Evolutionary conservation across 2,329 filamentous ascomycete species (phyloP), one percentile per base, ranked within the genome.

Genomic region (Penicillium expansum): DNA sequence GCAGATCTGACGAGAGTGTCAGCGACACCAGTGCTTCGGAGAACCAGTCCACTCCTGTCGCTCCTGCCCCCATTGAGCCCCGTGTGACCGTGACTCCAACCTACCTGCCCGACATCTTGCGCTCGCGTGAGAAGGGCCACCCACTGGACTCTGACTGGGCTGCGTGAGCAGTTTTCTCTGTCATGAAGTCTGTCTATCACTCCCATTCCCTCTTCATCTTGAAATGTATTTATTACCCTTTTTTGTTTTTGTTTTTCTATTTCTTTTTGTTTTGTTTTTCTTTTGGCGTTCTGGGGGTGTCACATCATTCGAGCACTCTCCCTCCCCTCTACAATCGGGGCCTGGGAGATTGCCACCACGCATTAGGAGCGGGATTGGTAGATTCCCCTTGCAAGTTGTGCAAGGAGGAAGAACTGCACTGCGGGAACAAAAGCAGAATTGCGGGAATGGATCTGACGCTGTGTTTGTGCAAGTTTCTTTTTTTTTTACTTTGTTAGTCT

Each of bases 81-180:
- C 71, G 71, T 56, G 70, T 74, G 44, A 71, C 72, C 5, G 67
- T 72, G 57, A 71, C 66, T 6, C 71, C 69, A 27, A 72, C 70
- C 50, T 72, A 73, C 56, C 64, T 73, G 20, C 70, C 67, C 5
- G 70, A 71, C 33, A 64, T 69, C 49, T 60, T 71, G 55, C 68
- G 65, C 48, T 70, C 68, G 42, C 57, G 67, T 24, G 61, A 69
- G 64, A 75, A 76, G 65, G 73, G 74, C 10, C 76, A 78, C 64
- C 76, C 76, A 42, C 67, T 76, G 50, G 76, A 78, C 63, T 77
- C 75, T 45, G 76, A 78, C 63, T 78, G 76, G 76, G 73, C 71
- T 53, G 74, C 74, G 29, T 76, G 57, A 64, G 48, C 35, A 48
- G 27, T 35, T 32, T 32, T 27, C 44, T 38, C 44, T 47, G 22